These are phyloP conservation scores for Colletotrichum australisinense DNA, from an alignment of 2,329 filamentous ascomycete species.

Conservation along the genomic window DNA sequence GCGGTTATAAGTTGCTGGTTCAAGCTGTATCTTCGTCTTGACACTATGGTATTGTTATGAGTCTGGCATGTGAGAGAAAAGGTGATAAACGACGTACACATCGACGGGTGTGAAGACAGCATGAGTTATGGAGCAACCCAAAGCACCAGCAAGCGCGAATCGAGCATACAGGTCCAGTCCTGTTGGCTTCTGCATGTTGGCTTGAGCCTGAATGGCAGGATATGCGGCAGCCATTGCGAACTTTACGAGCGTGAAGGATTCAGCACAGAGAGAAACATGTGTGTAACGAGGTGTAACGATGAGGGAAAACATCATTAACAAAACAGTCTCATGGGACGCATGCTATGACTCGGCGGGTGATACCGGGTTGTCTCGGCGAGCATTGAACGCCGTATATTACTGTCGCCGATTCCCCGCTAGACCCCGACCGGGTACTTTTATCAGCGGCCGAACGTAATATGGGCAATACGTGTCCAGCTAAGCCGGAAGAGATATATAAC, in stretches of 20 bases:
- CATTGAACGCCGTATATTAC: neutral
- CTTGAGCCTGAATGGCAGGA: neutral
- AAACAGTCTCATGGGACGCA: neutral
- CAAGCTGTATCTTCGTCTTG: slow-evolving; percentile 95
- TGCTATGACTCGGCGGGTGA: neutral
- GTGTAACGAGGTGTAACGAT: neutral
- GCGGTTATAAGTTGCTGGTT: slow-evolving; percentile 88
- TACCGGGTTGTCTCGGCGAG: neutral
- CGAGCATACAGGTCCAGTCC: slow-evolving; percentile 63
- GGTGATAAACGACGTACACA: slow-evolving; percentile 78
- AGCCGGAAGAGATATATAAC: no score
- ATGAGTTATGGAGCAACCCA: slow-evolving; percentile 98
- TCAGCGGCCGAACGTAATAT: neutral
- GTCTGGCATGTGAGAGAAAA: neutral
- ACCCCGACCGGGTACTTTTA: neutral
- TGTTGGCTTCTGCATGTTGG: neutral
- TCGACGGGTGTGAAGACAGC: slow-evolving; percentile 96
- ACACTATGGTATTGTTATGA: slow-evolving; percentile 67
- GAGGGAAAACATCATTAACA: neutral
- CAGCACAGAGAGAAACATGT: neutral
- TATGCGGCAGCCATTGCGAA: neutral
- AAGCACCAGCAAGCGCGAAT: slow-evolving; percentile 95
- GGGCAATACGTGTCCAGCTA: fast-evolving
- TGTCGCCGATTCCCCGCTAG: neutral
- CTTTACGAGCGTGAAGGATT: neutral